Base-by-base conservation (phyloP, 352 stramenopile genomes). In the Pythium aphanidermatum region DNA sequence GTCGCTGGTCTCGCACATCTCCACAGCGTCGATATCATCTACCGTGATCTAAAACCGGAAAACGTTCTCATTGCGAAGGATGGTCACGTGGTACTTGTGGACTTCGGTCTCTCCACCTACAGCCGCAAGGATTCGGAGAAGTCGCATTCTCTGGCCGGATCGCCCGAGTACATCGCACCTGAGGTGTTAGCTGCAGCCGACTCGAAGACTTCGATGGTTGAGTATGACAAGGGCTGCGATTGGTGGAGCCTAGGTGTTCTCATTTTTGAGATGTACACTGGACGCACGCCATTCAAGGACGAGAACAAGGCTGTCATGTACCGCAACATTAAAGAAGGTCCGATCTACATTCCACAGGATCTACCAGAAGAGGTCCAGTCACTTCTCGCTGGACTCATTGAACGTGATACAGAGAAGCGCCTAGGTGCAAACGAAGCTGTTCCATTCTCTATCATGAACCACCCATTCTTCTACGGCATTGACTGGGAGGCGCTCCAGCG, bases 281-380 rank as follows among this genome's bases (percentile, higher is more conserved):
- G 88, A 10, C 78, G 80, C 10, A 95, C 88, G n/a, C 86, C 86
- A n/a, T 97, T 97, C 64, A 92, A 95, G 48, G 83, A 93, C 40
- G 73, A 87, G 17, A 96, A 96, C 65, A 77, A 86, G 53, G 74
- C 86, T 11, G 87, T 92, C 49, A 95, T 96, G 80, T 96, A 96
- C 68, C 74, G 86, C 43, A 92, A 95, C 53, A 96, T 97, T 48
- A 71, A 83, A 17, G 73, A 92, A 60, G 78, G 79, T 0, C 73
- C 74, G 31, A 57, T 96, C 40, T 89, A 80, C 45, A 79, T 96
- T 30, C 83, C 82, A 2, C 71, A 66, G 0, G 77, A 91, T 58
- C 52, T 90, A 11, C 77, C 79, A 0, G 75, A 87, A 35, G 70
- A 73, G 9, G 74, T 74, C 9, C 76, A 83, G 65, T 86, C 78